A percentile compares a stretch with the other conserved stretches of the same genome.
These are phyloP conservation scores for Hyparrhenia diplandra DNA, from an alignment of 176 grass and related monocot species.

Conservation along the genomic window DNA sequence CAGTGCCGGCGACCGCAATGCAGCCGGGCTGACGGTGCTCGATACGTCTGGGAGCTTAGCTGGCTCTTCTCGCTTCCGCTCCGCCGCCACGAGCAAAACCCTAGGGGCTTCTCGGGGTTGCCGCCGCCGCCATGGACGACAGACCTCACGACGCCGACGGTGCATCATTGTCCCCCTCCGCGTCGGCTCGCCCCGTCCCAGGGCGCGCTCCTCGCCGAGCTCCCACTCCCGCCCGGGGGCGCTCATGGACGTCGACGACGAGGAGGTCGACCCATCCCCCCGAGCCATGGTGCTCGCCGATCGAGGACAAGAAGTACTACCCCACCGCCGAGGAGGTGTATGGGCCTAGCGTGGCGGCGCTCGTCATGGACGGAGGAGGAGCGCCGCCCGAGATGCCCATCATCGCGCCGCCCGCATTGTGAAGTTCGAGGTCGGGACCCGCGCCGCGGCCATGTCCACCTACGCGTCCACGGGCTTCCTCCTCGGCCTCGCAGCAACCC, in stretches of 20 bases:
- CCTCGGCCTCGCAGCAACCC: conserved; percentile 92
- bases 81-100: conserved; percentile 37
- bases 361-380: conserved; percentile 99
- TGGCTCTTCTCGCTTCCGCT: background rate
- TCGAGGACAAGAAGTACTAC: conserved; percentile 99
- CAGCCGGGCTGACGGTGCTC: too few species aligned
- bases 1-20: too few species aligned
- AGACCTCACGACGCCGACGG: conserved; percentile 53
- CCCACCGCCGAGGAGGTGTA: conserved; percentile 98
- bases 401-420: conserved; percentile 77
- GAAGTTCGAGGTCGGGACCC: conserved; percentile 68
- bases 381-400: conserved; percentile 84
- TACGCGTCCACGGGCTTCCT: conserved; percentile 88
- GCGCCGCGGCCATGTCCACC: conserved; percentile 59
- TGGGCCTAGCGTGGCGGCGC: conserved; percentile 85
- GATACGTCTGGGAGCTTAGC: too few species aligned
- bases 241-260: conserved; percentile 71
- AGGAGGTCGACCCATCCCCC: conserved; percentile 45
- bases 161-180: conserved; percentile 42
- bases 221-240: conserved; percentile 38
- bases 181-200: conserved; percentile 40
- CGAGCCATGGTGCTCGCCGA: conserved; percentile 72
- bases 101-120: conserved; percentile 14
- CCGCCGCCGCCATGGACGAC: conserved; percentile 70
- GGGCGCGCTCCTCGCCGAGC: conserved; percentile 35